These are phyloP conservation scores for Penicillium sp. DNA, from an alignment of 2,329 filamentous ascomycete species.

Conservation along the genomic window DNA sequence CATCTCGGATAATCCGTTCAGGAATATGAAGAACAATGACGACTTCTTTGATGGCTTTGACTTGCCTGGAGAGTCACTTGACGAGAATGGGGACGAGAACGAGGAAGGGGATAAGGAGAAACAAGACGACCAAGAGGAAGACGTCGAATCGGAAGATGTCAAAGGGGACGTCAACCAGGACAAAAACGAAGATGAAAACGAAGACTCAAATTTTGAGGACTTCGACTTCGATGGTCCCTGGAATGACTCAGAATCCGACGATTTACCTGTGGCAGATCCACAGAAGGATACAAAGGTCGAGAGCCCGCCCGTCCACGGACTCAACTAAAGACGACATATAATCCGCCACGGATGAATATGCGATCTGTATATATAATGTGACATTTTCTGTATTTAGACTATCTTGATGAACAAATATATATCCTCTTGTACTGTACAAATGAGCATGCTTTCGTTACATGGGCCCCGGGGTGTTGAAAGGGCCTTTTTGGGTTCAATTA, in stretches of 20 bases:
- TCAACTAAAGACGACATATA: not conserved
- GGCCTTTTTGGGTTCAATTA: too few relatives aligned
- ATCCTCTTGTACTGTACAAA: conserved; percentile 3
- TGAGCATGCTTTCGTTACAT: too few relatives aligned
- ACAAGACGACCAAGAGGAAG: not conserved
- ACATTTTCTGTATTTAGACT: not conserved
- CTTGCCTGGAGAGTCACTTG: not conserved
- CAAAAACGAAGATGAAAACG: not conserved
- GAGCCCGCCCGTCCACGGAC: not conserved
- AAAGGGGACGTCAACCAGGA: not conserved
- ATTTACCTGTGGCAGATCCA: not conserved
- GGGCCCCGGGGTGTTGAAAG: too few relatives aligned
- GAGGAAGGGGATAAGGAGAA: not conserved
- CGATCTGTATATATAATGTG: not conserved
- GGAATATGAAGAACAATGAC: not conserved
- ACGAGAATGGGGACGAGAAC: too few relatives aligned
- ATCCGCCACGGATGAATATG: not conserved
- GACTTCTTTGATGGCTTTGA: not conserved
- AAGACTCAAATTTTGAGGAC: not conserved
- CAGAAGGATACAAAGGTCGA: not conserved
- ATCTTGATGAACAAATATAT: conserved; percentile 15
- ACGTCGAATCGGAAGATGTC: not conserved
- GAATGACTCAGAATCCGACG: not conserved
- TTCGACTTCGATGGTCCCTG: not conserved
- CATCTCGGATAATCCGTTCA: not conserved